Evolutionary conservation across 192 early-diverging fungal species (phyloP).

Genomic region (Rhizophagus clarus): DNA sequence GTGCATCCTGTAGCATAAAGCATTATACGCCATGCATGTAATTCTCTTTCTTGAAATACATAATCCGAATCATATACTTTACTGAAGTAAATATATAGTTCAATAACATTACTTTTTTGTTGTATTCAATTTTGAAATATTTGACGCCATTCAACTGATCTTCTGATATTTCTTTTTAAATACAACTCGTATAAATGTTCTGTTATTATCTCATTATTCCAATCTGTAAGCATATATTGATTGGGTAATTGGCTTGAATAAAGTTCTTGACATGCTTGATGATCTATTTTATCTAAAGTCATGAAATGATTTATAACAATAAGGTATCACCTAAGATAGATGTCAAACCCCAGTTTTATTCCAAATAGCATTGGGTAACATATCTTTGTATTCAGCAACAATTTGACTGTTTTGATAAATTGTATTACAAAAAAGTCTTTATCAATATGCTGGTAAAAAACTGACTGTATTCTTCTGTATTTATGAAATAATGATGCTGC

Average conservation of each 20-base stretch:
- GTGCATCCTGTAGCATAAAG: neutral
- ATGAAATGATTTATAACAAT: constrained; percentile 1
- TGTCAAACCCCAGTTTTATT: neutral
- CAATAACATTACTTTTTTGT: too few species aligned
- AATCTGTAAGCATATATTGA: neutral
- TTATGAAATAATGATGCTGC: constrained; percentile 5
- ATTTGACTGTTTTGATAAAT: too few species aligned
- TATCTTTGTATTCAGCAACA: too few species aligned
- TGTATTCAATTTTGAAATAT: neutral
- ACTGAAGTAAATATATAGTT: neutral
- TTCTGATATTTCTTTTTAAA: neutral
- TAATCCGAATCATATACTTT: neutral
- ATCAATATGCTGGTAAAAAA: neutral
- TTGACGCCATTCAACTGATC: neutral
- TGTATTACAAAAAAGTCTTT: neutral
- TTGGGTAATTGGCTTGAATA: neutral
- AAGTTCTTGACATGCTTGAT: neutral
- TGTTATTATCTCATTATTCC: neutral
- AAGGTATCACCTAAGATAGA: neutral
- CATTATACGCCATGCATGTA: neutral
- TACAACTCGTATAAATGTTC: neutral
- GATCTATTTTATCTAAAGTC: neutral
- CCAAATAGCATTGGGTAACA: too few species aligned
- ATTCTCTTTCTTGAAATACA: too few species aligned
- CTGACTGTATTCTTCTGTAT: neutral